Base-by-base conservation (phyloP, 257 asterid genomes). In the Echium plantagineum region DNA sequence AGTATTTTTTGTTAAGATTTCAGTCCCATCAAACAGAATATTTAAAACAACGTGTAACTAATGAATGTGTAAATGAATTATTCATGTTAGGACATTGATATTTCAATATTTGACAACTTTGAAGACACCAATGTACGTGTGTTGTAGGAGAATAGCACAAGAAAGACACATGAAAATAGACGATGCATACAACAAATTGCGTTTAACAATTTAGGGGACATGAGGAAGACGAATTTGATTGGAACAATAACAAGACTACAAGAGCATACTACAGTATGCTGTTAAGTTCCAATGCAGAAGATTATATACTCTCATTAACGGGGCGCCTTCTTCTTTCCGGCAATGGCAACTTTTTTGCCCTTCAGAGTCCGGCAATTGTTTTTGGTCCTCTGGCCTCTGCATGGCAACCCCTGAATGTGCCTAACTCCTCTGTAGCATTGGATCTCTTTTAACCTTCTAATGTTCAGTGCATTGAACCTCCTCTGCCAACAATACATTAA, bases 381-480 rank as follows among this genome's bases (percentile, higher is more conserved):
- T 84, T 84, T 91, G 3, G 98, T 91, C 72, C 95, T 78, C 70
- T 91, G 96, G 12, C 96, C 98, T 66, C 98, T 68, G 54, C 98
- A 91, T 24, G 98, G 98, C 85, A 91, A 69, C 63, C 96, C 98
- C 70, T 82, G 83, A 71, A 78, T 84, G 81, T 91, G 98, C 68
- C 98, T 62, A 59, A 83, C 78, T 2, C 96, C 98, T 74, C 98
- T 71, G 74, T 91, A 91, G 88, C 98, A 91, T 58, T 88, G 95
- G 47, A 91, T 91, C 73, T 91, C 98, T 79, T 85, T 87, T 72
- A 91, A 69, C 78, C 96, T 80, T 77, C 87, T 82, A 66, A 91
- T 91, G 5, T 90, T 89, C 31, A 91, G 81, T 4, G 84, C 96
- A 59, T 82, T 85, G 80, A 86, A 87, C 66, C 96, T 85, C 96